A percentile compares a stretch with the other conserved stretches of the same genome.
phyloP scores from a whole-genome alignment of 2,329 filamentous ascomycete species.

The Diaporthe amygdali region DNA sequence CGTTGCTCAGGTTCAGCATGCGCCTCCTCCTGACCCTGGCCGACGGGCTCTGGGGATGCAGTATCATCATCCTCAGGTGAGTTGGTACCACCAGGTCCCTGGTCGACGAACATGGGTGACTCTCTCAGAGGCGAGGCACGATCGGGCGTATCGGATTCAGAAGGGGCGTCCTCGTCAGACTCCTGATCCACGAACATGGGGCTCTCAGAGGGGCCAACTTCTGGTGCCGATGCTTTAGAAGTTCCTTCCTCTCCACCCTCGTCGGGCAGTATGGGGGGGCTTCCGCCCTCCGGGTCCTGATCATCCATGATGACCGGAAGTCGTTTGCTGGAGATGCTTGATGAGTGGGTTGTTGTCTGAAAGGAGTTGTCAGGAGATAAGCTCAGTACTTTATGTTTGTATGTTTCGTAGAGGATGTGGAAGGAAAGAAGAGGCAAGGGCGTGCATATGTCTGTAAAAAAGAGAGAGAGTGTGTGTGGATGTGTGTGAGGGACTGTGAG shows the following conservation, averaged over 20 bases:
- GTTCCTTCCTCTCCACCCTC: background rate
- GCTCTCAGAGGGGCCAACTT: background rate
- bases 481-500: no score
- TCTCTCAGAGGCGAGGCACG: no score
- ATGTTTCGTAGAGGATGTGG: background rate
- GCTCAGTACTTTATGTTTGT: background rate
- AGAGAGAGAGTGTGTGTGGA: no score
- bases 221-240: no score
- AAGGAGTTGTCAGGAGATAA: background rate
- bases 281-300: background rate
- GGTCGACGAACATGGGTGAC: background rate
- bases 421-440: background rate
- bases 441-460: no score
- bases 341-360: background rate
- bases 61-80: background rate
- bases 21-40: background rate
- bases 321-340: background rate
- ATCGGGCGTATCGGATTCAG: no score
- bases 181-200: background rate
- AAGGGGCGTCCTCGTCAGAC: no score
- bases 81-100: background rate
- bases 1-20: background rate
- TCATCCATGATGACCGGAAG: background rate
- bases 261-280: no score
- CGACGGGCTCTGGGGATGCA: background rate